These are phyloP conservation scores for Fusarium pseudonygamai DNA, from an alignment of 2,329 filamentous ascomycete genomes.

Conservation along the genomic window DNA sequence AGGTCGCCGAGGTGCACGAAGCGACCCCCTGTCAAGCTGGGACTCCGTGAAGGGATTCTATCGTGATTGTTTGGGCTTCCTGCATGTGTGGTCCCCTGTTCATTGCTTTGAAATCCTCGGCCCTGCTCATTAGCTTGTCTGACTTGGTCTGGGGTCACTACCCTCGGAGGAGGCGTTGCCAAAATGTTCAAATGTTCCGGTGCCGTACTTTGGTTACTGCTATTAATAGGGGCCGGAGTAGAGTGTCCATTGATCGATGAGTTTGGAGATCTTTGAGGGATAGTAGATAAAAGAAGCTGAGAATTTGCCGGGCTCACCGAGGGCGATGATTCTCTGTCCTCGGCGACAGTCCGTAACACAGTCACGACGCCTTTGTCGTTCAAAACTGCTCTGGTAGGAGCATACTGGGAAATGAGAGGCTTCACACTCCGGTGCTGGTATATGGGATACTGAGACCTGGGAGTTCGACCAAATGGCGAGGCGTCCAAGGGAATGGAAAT, in stretches of 20 bases:
- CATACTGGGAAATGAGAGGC: constrained; percentile 31
- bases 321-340: constrained; percentile 36
- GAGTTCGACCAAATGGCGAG: constrained; percentile 52
- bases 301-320: constrained; percentile 21
- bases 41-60: constrained; percentile 36
- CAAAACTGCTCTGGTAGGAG: constrained; percentile 43
- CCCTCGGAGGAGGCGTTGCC: constrained; percentile 37
- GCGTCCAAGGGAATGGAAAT: constrained; percentile 67
- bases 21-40: constrained; percentile 40
- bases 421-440: constrained; percentile 31
- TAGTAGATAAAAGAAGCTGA: constrained; percentile 13
- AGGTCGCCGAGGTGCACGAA: constrained; percentile 31
- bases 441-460: constrained; percentile 49
- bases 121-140: constrained; percentile 32
- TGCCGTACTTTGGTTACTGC: constrained; percentile 20
- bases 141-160: constrained; percentile 33
- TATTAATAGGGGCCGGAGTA: constrained; percentile 10
- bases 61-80: constrained; percentile 3
- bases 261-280: constrained; percentile 5
- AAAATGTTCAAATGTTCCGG: constrained; percentile 38
- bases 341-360: constrained; percentile 46
- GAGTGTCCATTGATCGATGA: constrained; percentile 1
- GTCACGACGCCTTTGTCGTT: constrained; percentile 52
- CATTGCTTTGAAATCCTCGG: constrained; percentile 22
- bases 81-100: not conserved